Conservation (phyloP, 305 asterid species). For the Ajuga reptans region DNA sequence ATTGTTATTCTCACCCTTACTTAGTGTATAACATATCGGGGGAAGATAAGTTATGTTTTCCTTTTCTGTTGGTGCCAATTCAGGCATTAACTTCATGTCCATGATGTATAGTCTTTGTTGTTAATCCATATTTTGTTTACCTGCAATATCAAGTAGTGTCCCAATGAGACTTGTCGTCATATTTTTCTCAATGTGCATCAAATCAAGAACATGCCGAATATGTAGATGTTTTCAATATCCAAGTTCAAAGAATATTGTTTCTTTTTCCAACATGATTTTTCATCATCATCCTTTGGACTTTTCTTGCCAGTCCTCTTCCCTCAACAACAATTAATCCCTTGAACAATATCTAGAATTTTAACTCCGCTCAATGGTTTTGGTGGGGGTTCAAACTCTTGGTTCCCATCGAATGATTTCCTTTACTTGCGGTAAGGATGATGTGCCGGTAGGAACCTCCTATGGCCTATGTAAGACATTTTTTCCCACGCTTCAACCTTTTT, state of each 20-base stretch:
- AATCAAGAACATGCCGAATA: neutral
- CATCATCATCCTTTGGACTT: neutral
- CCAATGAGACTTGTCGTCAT: neutral
- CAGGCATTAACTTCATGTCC: neutral
- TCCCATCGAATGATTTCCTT: too few species aligned
- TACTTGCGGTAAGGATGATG: too few species aligned
- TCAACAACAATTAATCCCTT: neutral
- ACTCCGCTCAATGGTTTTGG: neutral
- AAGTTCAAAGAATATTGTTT: neutral
- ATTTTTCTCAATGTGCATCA: neutral
- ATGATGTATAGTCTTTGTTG: neutral
- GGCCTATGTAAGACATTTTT: too few species aligned
- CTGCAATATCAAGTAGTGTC: neutral
- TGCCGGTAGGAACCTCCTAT: too few species aligned
- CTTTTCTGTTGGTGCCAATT: neutral
- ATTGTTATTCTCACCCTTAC: neutral
- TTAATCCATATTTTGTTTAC: neutral
- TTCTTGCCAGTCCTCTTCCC: neutral
- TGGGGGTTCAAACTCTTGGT: too few species aligned
- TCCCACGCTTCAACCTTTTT: too few species aligned
- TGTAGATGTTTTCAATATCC: neutral
- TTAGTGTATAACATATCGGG: neutral
- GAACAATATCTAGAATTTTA: neutral
- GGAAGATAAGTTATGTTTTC: neutral
- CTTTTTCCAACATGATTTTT: neutral